A percentile compares a stretch with the other conserved stretches of the same genome.
Evolutionary conservation across 1,284 basidiomycete genomes (phyloP).

Genomic region (Ceratobasidium sp.): DNA sequence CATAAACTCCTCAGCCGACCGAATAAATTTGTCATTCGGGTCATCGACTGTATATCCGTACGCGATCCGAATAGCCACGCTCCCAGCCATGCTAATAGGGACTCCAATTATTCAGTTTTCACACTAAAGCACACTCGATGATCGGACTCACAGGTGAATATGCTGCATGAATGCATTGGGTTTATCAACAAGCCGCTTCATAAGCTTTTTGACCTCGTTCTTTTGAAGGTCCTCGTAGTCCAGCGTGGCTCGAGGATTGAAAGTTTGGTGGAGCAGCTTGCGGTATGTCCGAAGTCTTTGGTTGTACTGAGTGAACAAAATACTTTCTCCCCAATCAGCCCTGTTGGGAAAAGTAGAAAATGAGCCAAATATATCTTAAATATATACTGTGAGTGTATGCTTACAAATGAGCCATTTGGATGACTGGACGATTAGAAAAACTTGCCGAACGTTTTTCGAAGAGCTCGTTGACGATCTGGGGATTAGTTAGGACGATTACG

Average conservation of each 20-base stretch:
- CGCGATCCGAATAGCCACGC: conserved; percentile 36
- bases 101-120: not conserved
- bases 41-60: conserved; percentile 37
- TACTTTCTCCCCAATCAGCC: conserved; percentile 36
- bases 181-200: conserved; percentile 38
- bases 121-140: not conserved
- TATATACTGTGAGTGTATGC: not conserved
- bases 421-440: conserved; percentile 31
- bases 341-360: not conserved
- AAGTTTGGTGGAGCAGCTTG: conserved; percentile 43
- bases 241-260: conserved; percentile 39
- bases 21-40: conserved; percentile 40
- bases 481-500: conserved; percentile 11
- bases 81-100: conserved; percentile 30
- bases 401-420: conserved; percentile 35
- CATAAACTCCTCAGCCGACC: conserved; percentile 37
- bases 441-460: conserved; percentile 33
- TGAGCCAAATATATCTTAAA: not conserved
- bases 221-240: conserved; percentile 45
- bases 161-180: conserved; percentile 35
- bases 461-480: conserved; percentile 18
- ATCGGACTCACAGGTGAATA: conserved; percentile 35
- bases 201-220: conserved; percentile 31
- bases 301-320: conserved; percentile 40
- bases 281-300: conserved; percentile 44